Base-by-base conservation (phyloP, 1,139 yeast genomes). In the Protomyces inundatus region DNA sequence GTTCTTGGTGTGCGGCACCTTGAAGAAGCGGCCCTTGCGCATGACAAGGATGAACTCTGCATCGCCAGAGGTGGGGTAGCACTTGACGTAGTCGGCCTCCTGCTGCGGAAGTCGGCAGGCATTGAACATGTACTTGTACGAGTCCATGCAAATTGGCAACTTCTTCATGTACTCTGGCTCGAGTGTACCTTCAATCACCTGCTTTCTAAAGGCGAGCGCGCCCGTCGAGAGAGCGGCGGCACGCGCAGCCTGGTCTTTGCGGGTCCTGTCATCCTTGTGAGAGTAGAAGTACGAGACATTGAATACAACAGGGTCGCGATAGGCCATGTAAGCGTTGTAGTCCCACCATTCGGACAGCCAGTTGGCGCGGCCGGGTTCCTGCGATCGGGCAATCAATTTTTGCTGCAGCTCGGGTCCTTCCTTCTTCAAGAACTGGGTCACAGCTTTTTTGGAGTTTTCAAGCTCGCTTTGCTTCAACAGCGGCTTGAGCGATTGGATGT, bases 281-380 rank as follows among this genome's bases (percentile, higher is more conserved):
- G 87, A 82, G 77, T 84, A 91, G 72, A 90, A 93, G 78, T 93
- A 93, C 10, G 96, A 88, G 50, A 90, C 97, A 73, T 85, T 90
- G 14, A 98, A 98, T 39, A 89, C 90, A 33, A 93, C 89, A 0
- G 98, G 96, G 75, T 90, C 98, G 70, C 95, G 83, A 77, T 90
- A 90, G 51, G 88, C 85, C 80, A 93, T 79, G 76, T 93, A 93
- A 39, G 97, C 96, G 70, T 87, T 90, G 72, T 88, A 88, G 75
- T 91, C 96, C 98, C 98, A 93, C 81, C 87, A 90, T 67, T 84
- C 87, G 64, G 89, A 84, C 72, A 93, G 82, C 98, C 98, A 93
- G 76, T 93, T 93, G 73, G 89, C 86, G 63, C 76, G 78, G 65
- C 73, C 77, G 69, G 84, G 82, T 66, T 77, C 82, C 50, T 77